Conservation (phyloP, 805 yeast species). For the Candida sakaeoensis region DNA sequence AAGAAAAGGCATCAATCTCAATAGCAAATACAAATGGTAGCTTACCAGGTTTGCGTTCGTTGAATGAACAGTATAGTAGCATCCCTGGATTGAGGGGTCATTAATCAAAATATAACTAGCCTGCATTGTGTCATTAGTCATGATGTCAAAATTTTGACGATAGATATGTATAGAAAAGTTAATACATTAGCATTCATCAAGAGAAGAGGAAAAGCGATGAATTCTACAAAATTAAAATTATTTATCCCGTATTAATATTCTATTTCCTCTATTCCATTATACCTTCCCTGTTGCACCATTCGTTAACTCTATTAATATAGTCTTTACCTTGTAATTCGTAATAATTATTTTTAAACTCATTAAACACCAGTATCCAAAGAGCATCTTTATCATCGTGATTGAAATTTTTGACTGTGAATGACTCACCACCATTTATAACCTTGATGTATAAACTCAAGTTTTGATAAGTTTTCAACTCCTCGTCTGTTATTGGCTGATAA, state of each 20-base stretch:
- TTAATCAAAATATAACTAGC: too few relatives aligned
- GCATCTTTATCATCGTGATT: slow-evolving; percentile 1
- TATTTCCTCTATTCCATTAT: not conserved
- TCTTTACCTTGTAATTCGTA: slow-evolving; percentile 19
- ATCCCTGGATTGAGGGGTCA: slow-evolving; percentile 18
- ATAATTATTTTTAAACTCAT: slow-evolving; percentile 15
- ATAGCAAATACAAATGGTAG: slow-evolving; percentile 1
- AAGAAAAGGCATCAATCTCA: slow-evolving; percentile 1
- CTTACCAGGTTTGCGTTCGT: slow-evolving; percentile 1
- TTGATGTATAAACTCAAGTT: slow-evolving; percentile 20
- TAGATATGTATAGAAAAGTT: too few relatives aligned
- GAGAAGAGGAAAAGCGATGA: too few relatives aligned
- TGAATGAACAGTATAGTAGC: slow-evolving; percentile 9
- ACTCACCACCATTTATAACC: slow-evolving; percentile 26
- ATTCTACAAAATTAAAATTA: too few relatives aligned
- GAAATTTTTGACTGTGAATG: slow-evolving; percentile 13
- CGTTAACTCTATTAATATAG: slow-evolving; percentile 21
- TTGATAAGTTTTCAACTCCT: slow-evolving; percentile 20
- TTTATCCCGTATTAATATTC: too few relatives aligned
- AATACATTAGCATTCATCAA: too few relatives aligned
- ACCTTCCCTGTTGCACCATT: not conserved
- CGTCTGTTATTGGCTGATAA: slow-evolving; percentile 25
- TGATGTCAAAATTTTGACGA: too few relatives aligned
- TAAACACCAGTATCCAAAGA: slow-evolving; percentile 6
- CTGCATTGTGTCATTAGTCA: too few relatives aligned